These are phyloP conservation scores for Nannochloropsis salina DNA, from an alignment of 108 stramenopile genomes.

Conservation along the genomic window DNA sequence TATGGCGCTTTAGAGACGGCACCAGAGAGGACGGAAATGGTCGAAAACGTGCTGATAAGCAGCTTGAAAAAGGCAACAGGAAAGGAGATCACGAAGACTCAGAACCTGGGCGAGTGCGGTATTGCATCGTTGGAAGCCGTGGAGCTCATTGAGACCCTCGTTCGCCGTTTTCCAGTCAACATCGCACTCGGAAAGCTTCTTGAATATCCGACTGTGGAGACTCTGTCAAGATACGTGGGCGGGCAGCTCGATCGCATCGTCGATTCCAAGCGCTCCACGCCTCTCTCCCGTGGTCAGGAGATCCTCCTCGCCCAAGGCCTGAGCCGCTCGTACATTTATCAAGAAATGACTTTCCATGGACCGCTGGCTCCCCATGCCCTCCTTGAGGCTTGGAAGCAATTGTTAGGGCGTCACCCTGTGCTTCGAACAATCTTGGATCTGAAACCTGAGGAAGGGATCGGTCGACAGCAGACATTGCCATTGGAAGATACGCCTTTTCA, in stretches of 20 bases:
- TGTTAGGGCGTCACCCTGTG: not conserved
- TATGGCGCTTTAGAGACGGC: not conserved
- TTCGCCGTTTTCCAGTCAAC: conserved; percentile 19
- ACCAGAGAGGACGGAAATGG: not conserved
- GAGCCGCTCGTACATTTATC: conserved; percentile 8
- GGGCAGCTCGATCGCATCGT: not conserved
- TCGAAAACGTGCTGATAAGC: not conserved
- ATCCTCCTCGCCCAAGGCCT: conserved; percentile 4
- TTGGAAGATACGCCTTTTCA: not conserved
- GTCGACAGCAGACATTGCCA: conserved; percentile 15
- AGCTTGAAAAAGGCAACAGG: not conserved
- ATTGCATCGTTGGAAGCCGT: conserved; percentile 12
- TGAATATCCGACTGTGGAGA: conserved; percentile 17
- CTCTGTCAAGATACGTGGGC: not conserved
- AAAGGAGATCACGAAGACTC: conserved; percentile 13
- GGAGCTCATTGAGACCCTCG: not conserved
- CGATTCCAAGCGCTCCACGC: not conserved
- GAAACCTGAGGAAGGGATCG: conserved; percentile 4
- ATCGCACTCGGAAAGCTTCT: not conserved
- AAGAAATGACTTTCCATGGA: conserved; percentile 17
- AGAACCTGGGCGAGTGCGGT: not conserved
- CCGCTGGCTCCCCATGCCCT: not conserved
- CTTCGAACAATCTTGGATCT: conserved; percentile 9
- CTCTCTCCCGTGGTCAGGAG: not conserved
- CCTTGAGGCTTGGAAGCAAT: not conserved